phyloP scores from a whole-genome alignment of 768 basidiomycete species.

The Podaxis sp. region DNA sequence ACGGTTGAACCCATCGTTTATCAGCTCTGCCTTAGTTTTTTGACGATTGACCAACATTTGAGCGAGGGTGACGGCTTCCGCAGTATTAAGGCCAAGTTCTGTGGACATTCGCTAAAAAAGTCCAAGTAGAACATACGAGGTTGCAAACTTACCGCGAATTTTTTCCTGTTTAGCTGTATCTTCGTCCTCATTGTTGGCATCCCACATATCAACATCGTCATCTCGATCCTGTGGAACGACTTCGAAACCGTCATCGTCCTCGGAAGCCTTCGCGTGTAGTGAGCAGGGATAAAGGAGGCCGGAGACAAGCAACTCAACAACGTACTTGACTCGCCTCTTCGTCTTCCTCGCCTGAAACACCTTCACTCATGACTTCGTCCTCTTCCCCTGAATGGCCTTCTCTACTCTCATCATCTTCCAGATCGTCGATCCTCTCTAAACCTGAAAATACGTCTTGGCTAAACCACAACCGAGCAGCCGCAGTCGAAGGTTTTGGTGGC shows the following conservation, averaged over 20 bases:
- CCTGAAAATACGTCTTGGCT: slow-evolving; percentile 86
- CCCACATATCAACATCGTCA: slow-evolving; percentile 70
- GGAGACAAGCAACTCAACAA: neutral
- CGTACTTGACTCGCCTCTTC: slow-evolving; percentile 14
- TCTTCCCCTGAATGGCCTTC: slow-evolving; percentile 25
- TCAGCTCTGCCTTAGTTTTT: slow-evolving; percentile 81
- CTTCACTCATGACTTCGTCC: slow-evolving; percentile 24
- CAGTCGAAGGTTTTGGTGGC: slow-evolving; percentile 30
- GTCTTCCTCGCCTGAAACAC: slow-evolving; percentile 16
- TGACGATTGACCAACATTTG: slow-evolving; percentile 88
- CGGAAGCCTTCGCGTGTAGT: neutral
- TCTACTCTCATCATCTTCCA: slow-evolving; percentile 22
- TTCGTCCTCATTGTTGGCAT: slow-evolving; percentile 72
- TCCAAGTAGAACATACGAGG: neutral
- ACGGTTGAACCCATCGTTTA: slow-evolving; percentile 95
- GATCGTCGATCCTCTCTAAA: slow-evolving; percentile 35
- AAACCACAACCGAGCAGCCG: slow-evolving; percentile 88
- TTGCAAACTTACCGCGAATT: slow-evolving; percentile 54
- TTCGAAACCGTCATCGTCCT: slow-evolving; percentile 59
- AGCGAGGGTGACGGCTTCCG: slow-evolving; percentile 88
- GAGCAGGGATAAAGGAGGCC: neutral
- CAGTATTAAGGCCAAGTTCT: slow-evolving; percentile 69
- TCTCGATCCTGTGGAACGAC: slow-evolving; percentile 63
- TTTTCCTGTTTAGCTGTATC: slow-evolving; percentile 62
- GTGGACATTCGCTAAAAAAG: slow-evolving; percentile 6